Evolutionary conservation across 805 yeast genomes (phyloP).

Genomic region (Komagataella kurtzmanii): DNA sequence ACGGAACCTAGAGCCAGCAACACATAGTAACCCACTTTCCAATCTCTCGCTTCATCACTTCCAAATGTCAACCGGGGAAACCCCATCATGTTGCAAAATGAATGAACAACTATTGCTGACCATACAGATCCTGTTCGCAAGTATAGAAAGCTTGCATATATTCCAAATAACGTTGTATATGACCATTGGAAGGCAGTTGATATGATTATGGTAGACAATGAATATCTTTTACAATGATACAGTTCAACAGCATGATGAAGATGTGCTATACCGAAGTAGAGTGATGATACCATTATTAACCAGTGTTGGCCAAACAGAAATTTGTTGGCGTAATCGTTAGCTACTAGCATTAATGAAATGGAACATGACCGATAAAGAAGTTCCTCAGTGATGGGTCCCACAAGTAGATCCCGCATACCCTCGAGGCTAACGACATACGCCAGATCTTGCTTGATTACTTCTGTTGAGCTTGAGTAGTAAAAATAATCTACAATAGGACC

Average conservation of each 20-base stretch:
- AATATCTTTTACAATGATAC: slow-evolving; percentile 13
- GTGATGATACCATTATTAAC: slow-evolving; percentile 25
- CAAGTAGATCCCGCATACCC: slow-evolving; percentile 41
- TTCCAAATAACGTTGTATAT: slow-evolving; percentile 65
- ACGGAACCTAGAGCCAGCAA: slow-evolving; percentile 29
- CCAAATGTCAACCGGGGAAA: slow-evolving; percentile 29
- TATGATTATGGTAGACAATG: slow-evolving; percentile 19
- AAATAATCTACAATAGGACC: not conserved
- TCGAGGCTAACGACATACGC: slow-evolving; percentile 10
- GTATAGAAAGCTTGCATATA: slow-evolving; percentile 43
- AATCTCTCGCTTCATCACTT: slow-evolving; percentile 6
- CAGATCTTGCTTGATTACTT: not conserved
- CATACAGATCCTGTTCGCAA: slow-evolving; percentile 39
- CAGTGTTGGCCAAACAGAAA: slow-evolving; percentile 3
- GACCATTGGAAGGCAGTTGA: slow-evolving; percentile 35
- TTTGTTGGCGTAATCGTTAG: slow-evolving; percentile 2
- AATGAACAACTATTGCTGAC: slow-evolving; percentile 46
- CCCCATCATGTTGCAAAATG: slow-evolving; percentile 59
- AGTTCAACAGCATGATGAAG: slow-evolving; percentile 55
- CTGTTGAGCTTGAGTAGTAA: slow-evolving; percentile 2
- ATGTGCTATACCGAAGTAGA: slow-evolving; percentile 68
- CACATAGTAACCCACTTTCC: slow-evolving; percentile 21
- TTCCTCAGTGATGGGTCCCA: slow-evolving; percentile 77
- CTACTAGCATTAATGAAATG: slow-evolving; percentile 7
- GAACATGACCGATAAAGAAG: slow-evolving; percentile 45